These are phyloP conservation scores for Pyrenophora tritici-repentis DNA, from an alignment of 2,329 filamentous ascomycete genomes.

Conservation along the genomic window DNA sequence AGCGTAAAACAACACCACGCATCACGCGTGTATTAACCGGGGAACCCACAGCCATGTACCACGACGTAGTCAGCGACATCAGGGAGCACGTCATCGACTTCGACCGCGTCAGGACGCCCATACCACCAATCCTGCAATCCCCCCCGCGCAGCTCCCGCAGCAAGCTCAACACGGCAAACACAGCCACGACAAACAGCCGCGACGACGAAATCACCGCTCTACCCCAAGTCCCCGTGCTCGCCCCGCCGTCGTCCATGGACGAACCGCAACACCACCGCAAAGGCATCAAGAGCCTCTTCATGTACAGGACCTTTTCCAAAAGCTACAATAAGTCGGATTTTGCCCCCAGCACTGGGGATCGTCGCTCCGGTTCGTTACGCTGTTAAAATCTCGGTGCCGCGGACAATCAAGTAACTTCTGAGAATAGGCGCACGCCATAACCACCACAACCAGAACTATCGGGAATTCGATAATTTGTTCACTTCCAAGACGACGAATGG, in stretches of 20 bases:
- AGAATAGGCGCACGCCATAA: too few relatives aligned
- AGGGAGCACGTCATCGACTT: constrained; percentile 33
- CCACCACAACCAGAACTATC: too few relatives aligned
- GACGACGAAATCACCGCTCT: constrained; percentile 25
- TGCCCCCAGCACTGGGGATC: too few relatives aligned
- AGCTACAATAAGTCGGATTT: neutral
- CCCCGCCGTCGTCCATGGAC: neutral
- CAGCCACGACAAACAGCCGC: constrained; percentile 2
- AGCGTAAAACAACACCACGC: neutral
- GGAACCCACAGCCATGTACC: constrained; percentile 6
- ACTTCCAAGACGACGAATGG: too few relatives aligned
- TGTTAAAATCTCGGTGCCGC: too few relatives aligned
- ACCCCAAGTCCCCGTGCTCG: constrained; percentile 12
- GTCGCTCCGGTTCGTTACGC: too few relatives aligned
- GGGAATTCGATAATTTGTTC: too few relatives aligned
- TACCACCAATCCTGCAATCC: constrained; percentile 29
- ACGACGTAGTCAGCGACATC: constrained; percentile 27
- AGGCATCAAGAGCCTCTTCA: constrained; percentile 27
- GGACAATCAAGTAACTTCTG: too few relatives aligned
- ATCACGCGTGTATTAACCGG: constrained; percentile 11
- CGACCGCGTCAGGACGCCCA: constrained; percentile 23
- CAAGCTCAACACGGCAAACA: constrained; percentile 11
- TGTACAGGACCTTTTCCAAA: constrained; percentile 19
- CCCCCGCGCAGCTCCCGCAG: constrained; percentile 22
- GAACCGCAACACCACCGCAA: constrained; percentile 24